Evolutionary conservation across 768 basidiomycete genomes (phyloP).

Genomic region (Leccinum truebloodii): DNA sequence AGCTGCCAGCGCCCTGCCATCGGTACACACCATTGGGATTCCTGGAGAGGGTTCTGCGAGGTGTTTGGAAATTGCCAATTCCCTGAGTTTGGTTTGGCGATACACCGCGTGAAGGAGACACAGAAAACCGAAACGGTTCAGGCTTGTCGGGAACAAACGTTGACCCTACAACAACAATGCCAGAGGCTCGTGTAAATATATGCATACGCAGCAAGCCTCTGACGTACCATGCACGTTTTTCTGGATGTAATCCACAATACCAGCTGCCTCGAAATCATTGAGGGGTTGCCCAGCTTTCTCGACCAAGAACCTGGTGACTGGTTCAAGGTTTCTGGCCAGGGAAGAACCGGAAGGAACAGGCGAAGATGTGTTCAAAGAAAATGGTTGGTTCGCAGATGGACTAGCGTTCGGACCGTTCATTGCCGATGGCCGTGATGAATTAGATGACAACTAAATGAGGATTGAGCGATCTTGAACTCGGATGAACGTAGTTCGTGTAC

Average conservation of each 20-base stretch:
- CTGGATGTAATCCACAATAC: conserved; percentile 55
- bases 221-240: conserved; percentile 49
- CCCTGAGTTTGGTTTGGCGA: conserved; percentile 25
- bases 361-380: conserved; percentile 20
- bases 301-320: conserved; percentile 48
- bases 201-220: conserved; percentile 8
- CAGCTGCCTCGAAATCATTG: conserved; percentile 53
- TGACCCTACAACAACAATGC: conserved; percentile 24
- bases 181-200: conserved; percentile 14
- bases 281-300: conserved; percentile 50
- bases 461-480: conserved; percentile 25
- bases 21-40: conserved; percentile 77
- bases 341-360: conserved; percentile 21
- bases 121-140: conserved; percentile 67
- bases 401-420: conserved; percentile 17
- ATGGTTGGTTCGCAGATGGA: conserved; percentile 18
- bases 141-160: conserved; percentile 36
- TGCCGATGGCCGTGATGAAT: conserved; percentile 17
- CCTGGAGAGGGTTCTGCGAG: conserved; percentile 55
- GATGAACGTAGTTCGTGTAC: conserved; percentile 21
- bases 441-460: conserved; percentile 26
- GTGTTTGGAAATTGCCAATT: conserved; percentile 28
- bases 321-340: conserved; percentile 47
- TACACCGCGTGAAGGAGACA: conserved; percentile 34
- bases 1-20: conserved; percentile 78